These are phyloP conservation scores for Phytopythium delawarense DNA, from an alignment of 352 stramenopile species.

Conservation along the genomic window DNA sequence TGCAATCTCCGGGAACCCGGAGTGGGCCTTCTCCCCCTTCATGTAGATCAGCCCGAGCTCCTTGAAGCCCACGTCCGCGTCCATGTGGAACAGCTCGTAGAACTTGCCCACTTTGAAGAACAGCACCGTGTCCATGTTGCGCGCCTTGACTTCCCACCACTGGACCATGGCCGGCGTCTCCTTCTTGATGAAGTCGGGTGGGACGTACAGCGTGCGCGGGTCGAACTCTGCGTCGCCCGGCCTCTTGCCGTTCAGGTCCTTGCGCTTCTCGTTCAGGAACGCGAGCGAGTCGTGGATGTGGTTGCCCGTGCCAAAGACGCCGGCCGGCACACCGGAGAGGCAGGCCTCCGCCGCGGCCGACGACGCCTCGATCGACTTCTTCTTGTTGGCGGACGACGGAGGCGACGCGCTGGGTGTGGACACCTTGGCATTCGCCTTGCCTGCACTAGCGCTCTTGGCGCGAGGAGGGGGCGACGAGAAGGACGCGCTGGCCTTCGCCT, in stretches of 20 bases:
- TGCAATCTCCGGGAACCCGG: slow-evolving; percentile 97
- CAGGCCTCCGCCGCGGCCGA: slow-evolving; percentile 12
- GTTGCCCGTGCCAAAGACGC: slow-evolving; percentile 50
- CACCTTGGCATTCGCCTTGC: not conserved
- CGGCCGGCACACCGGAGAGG: slow-evolving; percentile 17
- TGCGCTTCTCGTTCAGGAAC: slow-evolving; percentile 86
- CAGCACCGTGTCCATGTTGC: slow-evolving; percentile 97
- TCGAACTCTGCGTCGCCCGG: slow-evolving; percentile 90
- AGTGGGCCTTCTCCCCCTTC: slow-evolving; percentile 97
- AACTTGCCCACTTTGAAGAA: slow-evolving; percentile 99
- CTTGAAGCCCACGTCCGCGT: slow-evolving; percentile 97
- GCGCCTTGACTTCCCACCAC: slow-evolving; percentile 98
- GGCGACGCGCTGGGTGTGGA: slow-evolving; percentile 7
- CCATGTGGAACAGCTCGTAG: slow-evolving; percentile 97
- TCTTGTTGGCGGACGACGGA: slow-evolving; percentile 18
- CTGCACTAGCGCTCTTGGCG: not conserved
- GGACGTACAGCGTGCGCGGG: slow-evolving; percentile 89
- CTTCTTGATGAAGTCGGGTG: slow-evolving; percentile 82
- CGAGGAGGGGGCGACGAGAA: slow-evolving; percentile 37
- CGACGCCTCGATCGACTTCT: slow-evolving; percentile 22
- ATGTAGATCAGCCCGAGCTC: slow-evolving; percentile 98
- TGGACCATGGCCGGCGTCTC: slow-evolving; percentile 95
- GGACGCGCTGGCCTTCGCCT: slow-evolving; percentile 17
- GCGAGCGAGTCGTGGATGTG: slow-evolving; percentile 91
- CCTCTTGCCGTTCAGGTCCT: slow-evolving; percentile 85